Evolutionary conservation across 768 basidiomycete genomes (phyloP).

Genomic region (Polyporus arcularius): DNA sequence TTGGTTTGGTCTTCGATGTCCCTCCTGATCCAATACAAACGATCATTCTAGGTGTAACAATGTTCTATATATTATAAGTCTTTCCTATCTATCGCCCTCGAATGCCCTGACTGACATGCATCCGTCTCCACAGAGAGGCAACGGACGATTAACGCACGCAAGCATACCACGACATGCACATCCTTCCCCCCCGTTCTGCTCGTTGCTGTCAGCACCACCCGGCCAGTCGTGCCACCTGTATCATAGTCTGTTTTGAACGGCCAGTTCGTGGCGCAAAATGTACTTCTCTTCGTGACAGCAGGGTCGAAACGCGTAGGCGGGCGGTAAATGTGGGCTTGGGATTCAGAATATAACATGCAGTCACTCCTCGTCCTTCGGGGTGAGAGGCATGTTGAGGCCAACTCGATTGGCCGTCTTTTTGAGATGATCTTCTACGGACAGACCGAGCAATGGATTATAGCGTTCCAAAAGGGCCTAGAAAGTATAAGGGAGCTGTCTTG

Average conservation of each 20-base stretch:
- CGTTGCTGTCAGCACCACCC: background rate
- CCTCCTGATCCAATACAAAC: background rate
- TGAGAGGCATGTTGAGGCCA: slow-evolving; percentile 79
- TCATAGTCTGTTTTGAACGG: background rate
- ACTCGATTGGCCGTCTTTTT: slow-evolving; percentile 85
- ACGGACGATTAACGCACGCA: slow-evolving; percentile 30
- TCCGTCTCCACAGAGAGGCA: slow-evolving; percentile 68
- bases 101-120: slow-evolving; percentile 22
- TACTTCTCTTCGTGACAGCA: background rate
- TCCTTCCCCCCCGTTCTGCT: background rate
- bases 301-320: no score
- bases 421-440: slow-evolving; percentile 79
- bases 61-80: slow-evolving; percentile 93
- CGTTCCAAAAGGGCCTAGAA: slow-evolving; percentile 73
- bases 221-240: background rate
- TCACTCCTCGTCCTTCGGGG: slow-evolving; percentile 31
- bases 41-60: slow-evolving; percentile 76
- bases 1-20: background rate
- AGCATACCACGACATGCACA: background rate
- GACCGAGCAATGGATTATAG: slow-evolving; percentile 84
- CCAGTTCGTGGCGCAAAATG: background rate
- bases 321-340: no score
- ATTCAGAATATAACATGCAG: background rate
- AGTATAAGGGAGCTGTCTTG: slow-evolving; percentile 3
- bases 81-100: slow-evolving; percentile 19